Evolutionary conservation across 2,329 filamentous ascomycete genomes (phyloP).

Genomic region (Epichloe brachyelytri): DNA sequence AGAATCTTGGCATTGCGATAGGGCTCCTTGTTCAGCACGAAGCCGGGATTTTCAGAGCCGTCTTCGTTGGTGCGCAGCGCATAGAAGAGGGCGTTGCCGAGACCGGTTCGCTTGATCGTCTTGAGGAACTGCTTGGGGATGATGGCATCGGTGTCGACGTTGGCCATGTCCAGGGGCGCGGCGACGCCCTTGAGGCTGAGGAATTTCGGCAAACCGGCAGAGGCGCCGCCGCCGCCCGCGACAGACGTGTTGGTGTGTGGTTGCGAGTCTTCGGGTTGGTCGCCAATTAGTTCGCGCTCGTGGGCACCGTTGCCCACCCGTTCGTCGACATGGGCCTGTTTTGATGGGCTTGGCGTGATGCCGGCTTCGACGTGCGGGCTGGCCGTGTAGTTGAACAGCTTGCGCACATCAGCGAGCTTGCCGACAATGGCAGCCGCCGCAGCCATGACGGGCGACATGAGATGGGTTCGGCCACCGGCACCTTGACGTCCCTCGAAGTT

Average conservation of each 20-base stretch:
- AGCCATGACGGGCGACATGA: slow-evolving; percentile 96
- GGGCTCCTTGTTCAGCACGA: slow-evolving; percentile 81
- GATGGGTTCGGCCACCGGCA: slow-evolving; percentile 77
- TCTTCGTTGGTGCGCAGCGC: slow-evolving; percentile 65
- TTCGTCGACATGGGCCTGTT: slow-evolving; percentile 40
- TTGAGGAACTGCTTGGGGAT: slow-evolving; percentile 99
- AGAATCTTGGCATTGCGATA: slow-evolving; percentile 80
- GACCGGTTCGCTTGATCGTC: slow-evolving; percentile 94
- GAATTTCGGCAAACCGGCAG: slow-evolving; percentile 70
- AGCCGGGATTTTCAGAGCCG: slow-evolving; percentile 63
- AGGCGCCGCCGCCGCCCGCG: slow-evolving; percentile 17
- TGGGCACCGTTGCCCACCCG: slow-evolving; percentile 36
- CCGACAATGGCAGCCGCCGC: slow-evolving; percentile 82
- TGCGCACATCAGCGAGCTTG: slow-evolving; percentile 83
- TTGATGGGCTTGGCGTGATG: slow-evolving; percentile 19
- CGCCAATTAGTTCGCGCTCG: slow-evolving; percentile 39
- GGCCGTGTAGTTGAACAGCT: slow-evolving; percentile 51
- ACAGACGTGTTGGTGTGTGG: slow-evolving; percentile 51
- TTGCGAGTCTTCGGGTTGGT: slow-evolving; percentile 49
- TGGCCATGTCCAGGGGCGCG: slow-evolving; percentile 74
- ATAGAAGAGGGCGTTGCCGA: slow-evolving; percentile 79
- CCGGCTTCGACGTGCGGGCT: slow-evolving; percentile 48
- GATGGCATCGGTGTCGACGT: slow-evolving; percentile 97
- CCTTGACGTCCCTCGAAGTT: slow-evolving; percentile 97
- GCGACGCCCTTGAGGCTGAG: slow-evolving; percentile 72